These are phyloP conservation scores for Hanseniaspora occidentalis DNA, from an alignment of 805 yeast species.

Conservation along the genomic window DNA sequence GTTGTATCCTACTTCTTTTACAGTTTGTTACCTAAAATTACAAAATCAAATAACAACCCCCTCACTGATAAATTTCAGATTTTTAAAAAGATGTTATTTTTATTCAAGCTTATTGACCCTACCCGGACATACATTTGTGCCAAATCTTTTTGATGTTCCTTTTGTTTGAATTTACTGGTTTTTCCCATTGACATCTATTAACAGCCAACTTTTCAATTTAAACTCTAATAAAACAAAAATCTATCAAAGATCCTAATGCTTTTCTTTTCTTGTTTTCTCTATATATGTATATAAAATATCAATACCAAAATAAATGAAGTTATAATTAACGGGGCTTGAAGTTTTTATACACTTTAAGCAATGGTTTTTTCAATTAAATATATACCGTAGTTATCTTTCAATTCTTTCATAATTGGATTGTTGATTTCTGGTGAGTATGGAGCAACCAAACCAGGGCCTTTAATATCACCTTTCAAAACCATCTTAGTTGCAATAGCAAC, in stretches of 20 bases:
- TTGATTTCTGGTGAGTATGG: constrained; percentile 87
- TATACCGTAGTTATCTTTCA: constrained; percentile 83
- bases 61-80: too few species aligned
- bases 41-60: too few species aligned
- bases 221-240: background rate
- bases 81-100: too few species aligned
- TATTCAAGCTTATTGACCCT: too few species aligned
- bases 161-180: too few species aligned
- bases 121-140: too few species aligned
- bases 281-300: background rate
- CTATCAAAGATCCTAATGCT: background rate
- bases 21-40: too few species aligned
- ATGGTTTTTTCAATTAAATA: constrained; percentile 80
- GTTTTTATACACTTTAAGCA: constrained; percentile 13
- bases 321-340: background rate
- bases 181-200: too few species aligned
- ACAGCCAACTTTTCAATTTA: too few species aligned
- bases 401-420: constrained; percentile 79
- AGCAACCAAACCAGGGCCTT: constrained; percentile 76
- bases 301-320: background rate
- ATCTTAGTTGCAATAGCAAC: constrained; percentile 90
- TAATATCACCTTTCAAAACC: constrained; percentile 69
- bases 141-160: too few species aligned
- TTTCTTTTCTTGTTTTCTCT: background rate
- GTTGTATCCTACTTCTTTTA: too few species aligned